Percentiles rank a stretch among this genome's conserved stretches.
Evolutionary conservation across 73 alveolate species (phyloP).

Genomic region (Tetrahymena elliotti): DNA sequence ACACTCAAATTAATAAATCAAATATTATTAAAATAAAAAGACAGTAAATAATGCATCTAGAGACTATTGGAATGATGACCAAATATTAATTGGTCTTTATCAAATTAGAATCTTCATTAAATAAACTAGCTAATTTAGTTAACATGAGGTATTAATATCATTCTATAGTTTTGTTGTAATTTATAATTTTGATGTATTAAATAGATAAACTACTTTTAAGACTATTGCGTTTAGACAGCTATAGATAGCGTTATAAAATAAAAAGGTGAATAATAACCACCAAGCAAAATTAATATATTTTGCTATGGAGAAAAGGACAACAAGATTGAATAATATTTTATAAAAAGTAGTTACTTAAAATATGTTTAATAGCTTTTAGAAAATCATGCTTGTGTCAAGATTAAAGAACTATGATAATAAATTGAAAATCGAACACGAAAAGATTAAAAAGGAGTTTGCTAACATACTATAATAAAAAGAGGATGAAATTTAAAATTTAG

Average conservation of each 20-base stretch:
- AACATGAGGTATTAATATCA: slow-evolving; percentile 15
- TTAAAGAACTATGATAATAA: slow-evolving; percentile 1
- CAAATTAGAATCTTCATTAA: slow-evolving; percentile 44
- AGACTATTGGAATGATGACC: slow-evolving; percentile 59
- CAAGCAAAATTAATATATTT: background rate
- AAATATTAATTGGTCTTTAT: slow-evolving; percentile 52
- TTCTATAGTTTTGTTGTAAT: background rate
- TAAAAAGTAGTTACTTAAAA: slow-evolving; percentile 6
- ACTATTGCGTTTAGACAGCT: background rate
- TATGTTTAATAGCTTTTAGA: background rate
- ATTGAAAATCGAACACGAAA: background rate
- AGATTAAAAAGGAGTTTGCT: slow-evolving; percentile 20
- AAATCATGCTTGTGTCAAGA: background rate
- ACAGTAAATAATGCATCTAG: slow-evolving; percentile 45
- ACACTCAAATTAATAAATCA: background rate
- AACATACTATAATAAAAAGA: slow-evolving; percentile 19
- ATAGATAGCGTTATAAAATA: background rate
- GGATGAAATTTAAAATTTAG: slow-evolving; percentile 24
- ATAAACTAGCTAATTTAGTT: background rate
- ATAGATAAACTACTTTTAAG: background rate
- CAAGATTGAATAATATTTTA: background rate
- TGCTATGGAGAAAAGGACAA: background rate
- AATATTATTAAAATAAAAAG: background rate
- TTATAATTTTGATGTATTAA: background rate
- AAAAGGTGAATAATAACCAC: background rate